phyloP scores from a whole-genome alignment of 2,329 filamentous ascomycete species.

The Cladorrhinum sp. region DNA sequence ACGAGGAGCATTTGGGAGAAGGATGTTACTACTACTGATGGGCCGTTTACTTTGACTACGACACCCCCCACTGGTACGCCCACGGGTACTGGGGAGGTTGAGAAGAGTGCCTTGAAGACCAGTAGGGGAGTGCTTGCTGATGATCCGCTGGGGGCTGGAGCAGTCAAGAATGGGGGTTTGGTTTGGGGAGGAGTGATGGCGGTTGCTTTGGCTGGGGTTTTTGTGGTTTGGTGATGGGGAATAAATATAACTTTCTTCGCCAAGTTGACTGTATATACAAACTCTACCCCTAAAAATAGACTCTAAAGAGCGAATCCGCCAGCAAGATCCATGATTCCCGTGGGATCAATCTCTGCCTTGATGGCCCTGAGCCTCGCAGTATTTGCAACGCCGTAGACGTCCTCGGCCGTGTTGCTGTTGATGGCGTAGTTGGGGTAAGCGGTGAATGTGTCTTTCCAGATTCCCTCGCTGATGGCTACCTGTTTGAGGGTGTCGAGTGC shows the following conservation, averaged over 20 bases:
- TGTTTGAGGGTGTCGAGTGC: constrained; percentile 27
- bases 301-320: constrained; percentile 25
- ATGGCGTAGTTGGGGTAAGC: constrained; percentile 31
- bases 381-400: constrained; percentile 25
- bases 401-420: constrained; percentile 18
- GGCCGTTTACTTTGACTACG: no score
- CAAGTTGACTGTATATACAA: not conserved
- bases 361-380: constrained; percentile 24
- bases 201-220: no score
- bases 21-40: no score
- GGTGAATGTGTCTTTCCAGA: constrained; percentile 27
- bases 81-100: not conserved
- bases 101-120: not conserved
- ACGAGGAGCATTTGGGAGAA: not conserved
- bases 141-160: not conserved
- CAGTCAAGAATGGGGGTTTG: not conserved
- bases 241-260: no score
- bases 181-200: no score
- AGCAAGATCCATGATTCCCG: constrained; percentile 29
- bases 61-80: not conserved
- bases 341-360: constrained; percentile 24
- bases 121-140: no score
- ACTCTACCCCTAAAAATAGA: not conserved
- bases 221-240: no score
- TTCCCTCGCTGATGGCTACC: constrained; percentile 30